A percentile compares a stretch with the other conserved stretches of the same genome.
phyloP scores from a whole-genome alignment of 1,284 basidiomycete genomes.

The Ceratobasidium sp. region DNA sequence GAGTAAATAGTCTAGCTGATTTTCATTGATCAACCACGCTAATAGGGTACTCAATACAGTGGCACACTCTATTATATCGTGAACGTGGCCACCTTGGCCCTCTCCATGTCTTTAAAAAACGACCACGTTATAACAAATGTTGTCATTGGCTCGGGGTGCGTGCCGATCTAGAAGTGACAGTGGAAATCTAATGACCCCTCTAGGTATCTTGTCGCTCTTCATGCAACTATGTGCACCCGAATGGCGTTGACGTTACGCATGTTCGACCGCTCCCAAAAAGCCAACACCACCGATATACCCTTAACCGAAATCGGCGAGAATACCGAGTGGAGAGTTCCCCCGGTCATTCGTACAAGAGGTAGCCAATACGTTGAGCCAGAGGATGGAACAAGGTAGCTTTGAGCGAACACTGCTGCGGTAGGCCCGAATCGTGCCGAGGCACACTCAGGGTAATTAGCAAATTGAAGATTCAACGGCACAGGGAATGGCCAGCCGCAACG shows the following conservation, averaged over 20 bases:
- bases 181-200: not conserved
- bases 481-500: too few relatives aligned
- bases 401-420: not conserved
- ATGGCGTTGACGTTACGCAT: not conserved
- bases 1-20: constrained; percentile 9
- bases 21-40: not conserved
- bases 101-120: not conserved
- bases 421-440: not conserved
- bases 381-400: not conserved
- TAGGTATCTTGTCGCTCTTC: not conserved
- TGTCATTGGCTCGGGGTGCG: not conserved
- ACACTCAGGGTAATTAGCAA: not conserved
- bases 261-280: not conserved
- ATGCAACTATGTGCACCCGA: not conserved
- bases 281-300: not conserved
- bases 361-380: not conserved
- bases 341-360: too few relatives aligned
- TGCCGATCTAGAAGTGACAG: not conserved
- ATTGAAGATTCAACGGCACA: too few relatives aligned
- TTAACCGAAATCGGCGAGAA: not conserved
- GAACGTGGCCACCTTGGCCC: not conserved
- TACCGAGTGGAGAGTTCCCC: not conserved
- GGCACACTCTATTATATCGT: not conserved
- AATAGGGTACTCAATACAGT: not conserved
- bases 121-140: not conserved